Percentiles rank a stretch among this genome's conserved stretches.
Evolutionary conservation across 108 stramenopile genomes (phyloP).

Genomic region (Nitzschia sp.): DNA sequence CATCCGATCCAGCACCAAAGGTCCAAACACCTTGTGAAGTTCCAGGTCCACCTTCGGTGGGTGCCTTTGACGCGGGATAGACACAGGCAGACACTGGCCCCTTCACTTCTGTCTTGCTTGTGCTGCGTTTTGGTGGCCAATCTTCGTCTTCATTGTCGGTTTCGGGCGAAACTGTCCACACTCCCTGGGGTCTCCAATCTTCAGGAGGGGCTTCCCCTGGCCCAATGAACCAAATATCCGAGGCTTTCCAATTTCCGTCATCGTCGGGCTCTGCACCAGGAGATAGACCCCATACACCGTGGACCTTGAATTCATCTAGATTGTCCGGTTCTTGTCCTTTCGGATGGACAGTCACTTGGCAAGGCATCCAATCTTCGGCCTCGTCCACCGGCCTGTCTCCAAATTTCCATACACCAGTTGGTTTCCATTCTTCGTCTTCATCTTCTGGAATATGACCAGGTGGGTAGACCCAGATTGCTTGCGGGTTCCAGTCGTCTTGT

Average conservation of each 20-base stretch:
- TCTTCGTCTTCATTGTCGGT: neutral
- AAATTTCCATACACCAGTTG: slow-evolving; percentile 18
- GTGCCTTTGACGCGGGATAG: slow-evolving; percentile 1
- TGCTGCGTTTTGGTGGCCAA: neutral
- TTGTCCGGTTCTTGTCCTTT: slow-evolving; percentile 19
- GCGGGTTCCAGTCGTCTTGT: slow-evolving; percentile 4
- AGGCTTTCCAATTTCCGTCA: slow-evolving; percentile 23
- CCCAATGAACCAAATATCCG: slow-evolving; percentile 17
- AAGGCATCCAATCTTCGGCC: slow-evolving; percentile 10
- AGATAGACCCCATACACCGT: slow-evolving; percentile 22
- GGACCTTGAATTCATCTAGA: slow-evolving; percentile 5
- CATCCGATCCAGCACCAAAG: slow-evolving; percentile 13
- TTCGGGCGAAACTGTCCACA: slow-evolving; percentile 9
- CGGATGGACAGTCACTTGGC: slow-evolving; percentile 6
- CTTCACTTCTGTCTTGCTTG: neutral
- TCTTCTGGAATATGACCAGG: neutral
- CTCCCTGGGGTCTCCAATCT: slow-evolving; percentile 23
- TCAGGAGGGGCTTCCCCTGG: slow-evolving; percentile 16
- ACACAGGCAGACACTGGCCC: neutral
- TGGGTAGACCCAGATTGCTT: slow-evolving; percentile 13
- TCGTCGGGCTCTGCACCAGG: slow-evolving; percentile 19
- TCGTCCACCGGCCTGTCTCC: slow-evolving; percentile 2
- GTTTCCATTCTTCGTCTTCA: slow-evolving; percentile 16
- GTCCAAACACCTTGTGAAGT: slow-evolving; percentile 11
- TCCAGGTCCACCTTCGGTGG: neutral